Conservation (phyloP, 78 protist species). For the Cyanophora paradoxa region DNA sequence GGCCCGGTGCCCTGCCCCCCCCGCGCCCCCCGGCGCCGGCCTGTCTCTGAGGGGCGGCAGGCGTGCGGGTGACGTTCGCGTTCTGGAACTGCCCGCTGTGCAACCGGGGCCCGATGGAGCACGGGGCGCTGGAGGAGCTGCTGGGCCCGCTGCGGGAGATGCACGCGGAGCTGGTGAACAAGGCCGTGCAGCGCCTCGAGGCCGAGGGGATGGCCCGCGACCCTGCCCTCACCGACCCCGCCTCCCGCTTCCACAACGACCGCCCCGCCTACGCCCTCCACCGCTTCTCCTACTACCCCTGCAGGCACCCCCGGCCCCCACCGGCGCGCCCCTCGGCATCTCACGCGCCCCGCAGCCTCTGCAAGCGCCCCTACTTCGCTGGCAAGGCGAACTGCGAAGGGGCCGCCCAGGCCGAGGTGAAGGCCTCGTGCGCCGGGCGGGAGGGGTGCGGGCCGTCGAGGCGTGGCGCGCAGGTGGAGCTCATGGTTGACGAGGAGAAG, state of each 20-base stretch:
- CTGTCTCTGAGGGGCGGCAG: too few relatives aligned
- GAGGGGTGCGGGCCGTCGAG: too few relatives aligned
- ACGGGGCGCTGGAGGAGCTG: not conserved
- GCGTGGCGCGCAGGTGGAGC: too few relatives aligned
- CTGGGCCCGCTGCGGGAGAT: not conserved
- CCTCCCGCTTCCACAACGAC: not conserved
- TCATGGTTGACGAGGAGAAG: not conserved
- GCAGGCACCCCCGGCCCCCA: not conserved
- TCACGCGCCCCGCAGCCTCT: not conserved
- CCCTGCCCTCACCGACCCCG: not conserved
- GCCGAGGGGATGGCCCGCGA: not conserved
- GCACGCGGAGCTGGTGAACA: not conserved
- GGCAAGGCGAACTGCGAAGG: conserved; percentile 30
- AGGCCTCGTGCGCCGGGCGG: too few relatives aligned
- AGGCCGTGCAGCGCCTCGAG: not conserved
- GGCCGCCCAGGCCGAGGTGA: not conserved
- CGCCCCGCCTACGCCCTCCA: not conserved
- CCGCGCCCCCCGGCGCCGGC: too few relatives aligned
- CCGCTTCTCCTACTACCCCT: not conserved
- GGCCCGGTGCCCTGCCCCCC: too few relatives aligned
- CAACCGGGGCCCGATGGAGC: conserved; percentile 3
- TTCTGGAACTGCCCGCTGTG: conserved; percentile 31
- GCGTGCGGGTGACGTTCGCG: conserved; percentile 5
- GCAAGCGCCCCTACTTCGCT: conserved; percentile 28
- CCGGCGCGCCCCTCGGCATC: not conserved